A percentile compares a stretch with the other conserved stretches of the same genome.
Conservation (phyloP, 345 rosid genomes). For the Noccaea caerulescens region DNA sequence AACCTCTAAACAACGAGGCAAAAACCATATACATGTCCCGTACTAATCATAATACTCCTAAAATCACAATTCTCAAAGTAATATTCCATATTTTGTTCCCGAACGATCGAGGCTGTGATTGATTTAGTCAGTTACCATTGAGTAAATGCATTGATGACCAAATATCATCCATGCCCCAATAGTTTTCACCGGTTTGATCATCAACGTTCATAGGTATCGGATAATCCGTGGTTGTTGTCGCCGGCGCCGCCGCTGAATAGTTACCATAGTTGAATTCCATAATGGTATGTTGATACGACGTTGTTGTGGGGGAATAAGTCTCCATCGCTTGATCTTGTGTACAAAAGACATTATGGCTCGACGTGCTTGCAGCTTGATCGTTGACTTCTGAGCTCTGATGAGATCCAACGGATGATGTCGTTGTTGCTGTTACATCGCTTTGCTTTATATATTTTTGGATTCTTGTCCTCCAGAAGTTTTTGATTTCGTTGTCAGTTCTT, state of each 20-base stretch:
- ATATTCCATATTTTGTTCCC: conserved; percentile 18
- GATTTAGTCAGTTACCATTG: conserved; percentile 46
- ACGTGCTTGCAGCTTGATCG: conserved; percentile 49
- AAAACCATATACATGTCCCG: conserved; percentile 44
- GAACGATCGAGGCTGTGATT: conserved; percentile 9
- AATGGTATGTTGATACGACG: conserved; percentile 46
- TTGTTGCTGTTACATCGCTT: conserved; percentile 43
- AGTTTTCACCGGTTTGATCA: conserved; percentile 59
- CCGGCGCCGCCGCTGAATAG: conserved; percentile 17
- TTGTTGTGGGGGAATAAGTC: conserved; percentile 52
- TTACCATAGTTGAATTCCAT: conserved; percentile 41
- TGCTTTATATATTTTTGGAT: conserved; percentile 90
- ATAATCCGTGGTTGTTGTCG: conserved; percentile 34
- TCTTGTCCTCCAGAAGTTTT: conserved; percentile 95
- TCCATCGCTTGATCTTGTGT: conserved; percentile 53
- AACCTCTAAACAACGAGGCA: conserved; percentile 44
- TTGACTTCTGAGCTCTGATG: conserved; percentile 51
- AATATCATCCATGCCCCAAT: conserved; percentile 90
- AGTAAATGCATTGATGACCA: conserved; percentile 77
- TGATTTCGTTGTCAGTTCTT: conserved; percentile 97
- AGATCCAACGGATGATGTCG: conserved; percentile 46
- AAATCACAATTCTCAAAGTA: conserved; percentile 36
- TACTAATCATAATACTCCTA: conserved; percentile 39
- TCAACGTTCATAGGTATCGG: conserved; percentile 34
- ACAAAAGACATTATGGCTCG: conserved; percentile 53